Evolutionary conservation across 805 yeast species (phyloP), one percentile per base, ranked within the genome.

Genomic region (Candida saitoana): DNA sequence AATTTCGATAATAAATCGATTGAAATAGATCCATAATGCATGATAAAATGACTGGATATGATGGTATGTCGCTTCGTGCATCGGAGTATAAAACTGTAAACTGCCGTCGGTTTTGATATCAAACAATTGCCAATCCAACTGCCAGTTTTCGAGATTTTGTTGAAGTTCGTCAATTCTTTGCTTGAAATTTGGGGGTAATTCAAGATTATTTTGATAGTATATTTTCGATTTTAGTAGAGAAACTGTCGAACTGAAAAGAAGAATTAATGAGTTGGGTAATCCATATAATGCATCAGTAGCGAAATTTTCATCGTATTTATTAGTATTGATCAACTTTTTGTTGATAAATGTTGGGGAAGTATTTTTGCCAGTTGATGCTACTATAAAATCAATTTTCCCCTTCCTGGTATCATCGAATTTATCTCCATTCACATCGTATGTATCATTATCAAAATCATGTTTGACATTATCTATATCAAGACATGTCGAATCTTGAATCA

Each of bases 251-350:
- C 84, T 76, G 61, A 88, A 86, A 41, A 87, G 63, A 17, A 81
- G 52, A 42, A 87, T 82, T 34, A 88, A 65, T 2, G 95, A 84
- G 54, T 85, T 87, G 5, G 96, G 96, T 42, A 88, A 65, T 0
- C 96, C 96, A 57, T 86, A 87, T 38, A 87, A 67, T 0, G 90
- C 86, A 59, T 85, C 95, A 1, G 90, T 82, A 6, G 89, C 81
- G 47, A 83, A 71, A 40, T 76, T 70, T 47, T 78, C 77, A 52
- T 76, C 79, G 43, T 76, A 76, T 29, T 73, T 63, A 50, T 74
- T 77, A 20, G 73, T 65, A 43, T 69, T 70, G 43, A 69, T 66
- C 41, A 68, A 55, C 48, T 65, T 67, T 47, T 67, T 68, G 50
- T 70, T 63, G 9, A 67, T 67, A 49, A 70, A 70, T 38, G 62